Percentiles rank a stretch among this genome's conserved stretches.
phyloP scores from a whole-genome alignment of 2,329 filamentous ascomycete species.

The Sclerotinia nivalis region DNA sequence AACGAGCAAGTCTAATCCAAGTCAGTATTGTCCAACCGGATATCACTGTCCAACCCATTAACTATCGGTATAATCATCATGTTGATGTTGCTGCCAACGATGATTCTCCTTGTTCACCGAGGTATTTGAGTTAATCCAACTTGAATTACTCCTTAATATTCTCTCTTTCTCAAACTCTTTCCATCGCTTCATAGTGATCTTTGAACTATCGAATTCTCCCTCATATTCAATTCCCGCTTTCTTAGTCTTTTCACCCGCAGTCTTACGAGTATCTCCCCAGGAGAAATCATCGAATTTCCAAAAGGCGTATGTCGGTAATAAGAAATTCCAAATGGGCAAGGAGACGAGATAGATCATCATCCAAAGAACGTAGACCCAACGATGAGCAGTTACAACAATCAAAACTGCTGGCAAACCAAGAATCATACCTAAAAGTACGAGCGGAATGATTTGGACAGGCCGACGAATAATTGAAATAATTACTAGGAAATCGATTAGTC shows the following conservation, averaged over 20 bases:
- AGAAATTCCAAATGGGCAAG: constrained; percentile 95
- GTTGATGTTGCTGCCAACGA: constrained; percentile 25
- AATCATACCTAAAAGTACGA: constrained; percentile 85
- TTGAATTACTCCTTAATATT: constrained; percentile 35
- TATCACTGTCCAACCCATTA: neutral
- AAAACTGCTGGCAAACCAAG: constrained; percentile 89
- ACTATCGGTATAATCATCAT: constrained; percentile 36
- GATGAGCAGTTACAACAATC: constrained; percentile 91
- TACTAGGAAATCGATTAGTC: constrained; percentile 52
- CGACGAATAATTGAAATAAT: constrained; percentile 79
- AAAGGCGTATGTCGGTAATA: constrained; percentile 90
- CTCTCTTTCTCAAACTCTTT: constrained; percentile 85
- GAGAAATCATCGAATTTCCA: constrained; percentile 99
- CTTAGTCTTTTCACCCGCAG: constrained; percentile 83
- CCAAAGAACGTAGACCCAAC: constrained; percentile 89
- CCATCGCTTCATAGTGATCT: constrained; percentile 99
- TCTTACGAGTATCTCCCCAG: constrained; percentile 98
- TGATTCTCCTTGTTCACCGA: constrained; percentile 29
- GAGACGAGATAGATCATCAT: constrained; percentile 95
- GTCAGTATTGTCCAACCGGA: neutral
- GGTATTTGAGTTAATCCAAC: constrained; percentile 28
- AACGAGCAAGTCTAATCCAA: neutral
- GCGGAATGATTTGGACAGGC: constrained; percentile 82
- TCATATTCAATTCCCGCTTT: constrained; percentile 85
- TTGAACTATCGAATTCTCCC: constrained; percentile 96